Base-by-base conservation (phyloP, 2,329 filamentous ascomycete genomes). In the Colletotrichum sp. region DNA sequence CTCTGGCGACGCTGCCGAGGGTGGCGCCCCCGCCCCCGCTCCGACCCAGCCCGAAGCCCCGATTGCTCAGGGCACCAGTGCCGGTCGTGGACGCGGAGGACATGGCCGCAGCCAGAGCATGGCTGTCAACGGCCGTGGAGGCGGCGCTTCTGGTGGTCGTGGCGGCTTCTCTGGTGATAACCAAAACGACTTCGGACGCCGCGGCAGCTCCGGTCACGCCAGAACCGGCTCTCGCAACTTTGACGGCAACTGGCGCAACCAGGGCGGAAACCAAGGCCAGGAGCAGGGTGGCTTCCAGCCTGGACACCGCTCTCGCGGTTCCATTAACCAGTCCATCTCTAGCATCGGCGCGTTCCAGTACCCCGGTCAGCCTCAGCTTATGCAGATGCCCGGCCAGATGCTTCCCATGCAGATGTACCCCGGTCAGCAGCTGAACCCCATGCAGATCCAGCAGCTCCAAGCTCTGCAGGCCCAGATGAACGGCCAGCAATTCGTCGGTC, bases 191-290 rank as follows among this genome's bases (percentile, higher is more conserved):
- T 94, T 96, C 82, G 90, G 92, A 80, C 94, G 95, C 77, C 94
- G 95, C 80, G 76, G 77, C 28, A 77, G 69, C 76, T 64, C 72
- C 80, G 94, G 95, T 72, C 97, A 99, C 84, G 93, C 92, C 78
- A 92, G 97, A 77, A 94, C 93, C 36, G 92, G 92, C 13, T 99
- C 97, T 28, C 93, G 97, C 78, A 99, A 99, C 86, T 99, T 99
- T 82, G 97, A 99, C 80, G 94, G 96, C 81, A 99, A 99, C 86
- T 99, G 97, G 97, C 95, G 97, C 81, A 98, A 96, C 82, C 96
- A 95, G 80, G 82, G 82, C 79, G 89, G 90, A 79, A 89, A 90
- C 81, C 93, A 95, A 85, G 92, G 92, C 79, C 94, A 95, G 83
- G 93, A 94, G 70, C 93, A 91, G 84, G 91, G 92, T 83, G 91